Evolutionary conservation across 73 alveolate species (phyloP).

Genomic region (Paramecium sexaurelia): DNA sequence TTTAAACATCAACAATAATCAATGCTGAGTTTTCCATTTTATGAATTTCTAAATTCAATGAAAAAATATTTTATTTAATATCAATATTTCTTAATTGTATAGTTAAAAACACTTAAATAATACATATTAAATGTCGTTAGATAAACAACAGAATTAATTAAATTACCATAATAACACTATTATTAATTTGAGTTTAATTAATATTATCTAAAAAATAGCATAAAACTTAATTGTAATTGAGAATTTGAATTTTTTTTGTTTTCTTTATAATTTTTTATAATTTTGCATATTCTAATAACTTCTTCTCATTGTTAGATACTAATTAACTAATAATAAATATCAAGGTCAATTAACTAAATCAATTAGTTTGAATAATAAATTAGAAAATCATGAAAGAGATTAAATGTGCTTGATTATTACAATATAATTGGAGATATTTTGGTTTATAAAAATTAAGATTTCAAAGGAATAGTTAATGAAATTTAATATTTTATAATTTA

Average conservation of each 20-base stretch:
- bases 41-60: neutral
- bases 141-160: neutral
- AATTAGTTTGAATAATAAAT: neutral
- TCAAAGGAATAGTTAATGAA: neutral
- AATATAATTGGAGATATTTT: neutral
- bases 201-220: too few species aligned
- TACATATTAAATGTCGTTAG: neutral
- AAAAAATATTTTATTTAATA: neutral
- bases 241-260: too few species aligned
- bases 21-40: constrained; percentile 70
- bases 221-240: too few species aligned
- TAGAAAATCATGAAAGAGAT: neutral
- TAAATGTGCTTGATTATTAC: neutral
- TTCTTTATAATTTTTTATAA: too few species aligned
- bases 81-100: neutral
- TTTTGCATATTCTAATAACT: too few species aligned
- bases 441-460: too few species aligned
- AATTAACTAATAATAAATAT: too few species aligned
- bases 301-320: too few species aligned
- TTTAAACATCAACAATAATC: constrained; percentile 92
- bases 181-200: too few species aligned
- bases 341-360: too few species aligned
- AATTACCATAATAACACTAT: too few species aligned
- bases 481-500: neutral
- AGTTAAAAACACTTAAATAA: neutral